Evolutionary conservation across 2,329 filamentous ascomycete species (phyloP), one percentile per base, ranked within the genome.

Genomic region (Penicillium aurantiogriseum): DNA sequence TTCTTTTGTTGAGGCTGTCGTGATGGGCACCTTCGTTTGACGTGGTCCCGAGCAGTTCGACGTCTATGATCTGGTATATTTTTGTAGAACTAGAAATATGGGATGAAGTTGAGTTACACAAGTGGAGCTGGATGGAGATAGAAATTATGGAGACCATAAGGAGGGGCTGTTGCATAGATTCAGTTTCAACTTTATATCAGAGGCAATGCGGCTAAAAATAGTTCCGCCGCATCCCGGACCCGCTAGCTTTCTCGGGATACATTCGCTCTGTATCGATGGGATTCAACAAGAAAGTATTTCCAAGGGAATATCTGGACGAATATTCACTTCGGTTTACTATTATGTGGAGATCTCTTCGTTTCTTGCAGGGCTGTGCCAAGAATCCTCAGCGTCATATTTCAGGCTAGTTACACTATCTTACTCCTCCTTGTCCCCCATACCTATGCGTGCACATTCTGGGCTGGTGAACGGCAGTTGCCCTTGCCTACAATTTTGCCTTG

Each of bases 401-500:
- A 10, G 8, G 17, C 29, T 31, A 11, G n/a, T 13, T 8, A 31
- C 27, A 25, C 2, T 31, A 13, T 31, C 27, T 2, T 17, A 11
- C 17, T 35, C 17, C 29, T 23, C 13, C 2, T 23, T 17, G n/a
- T 23, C 8, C 15, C 29, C 15, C 9, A 3, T 23, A 35, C 15
- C 43, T 25, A 19, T 11, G 9, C 15, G 4, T 35, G 19, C 29
- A 17, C 19, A 33, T 23, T 33, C 19, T 35, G 8, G 45, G 5
- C 4, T 9, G 13, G 2, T 33, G 8, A 15, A 17, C 4, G 5
- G 29, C 8, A 47, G 29, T 10, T 23, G 7, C 10, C 11, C 6
- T 50, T 29, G 17, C 23, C 38, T 29, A 54, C 38, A 54, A 15
- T 29, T 49, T 54, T 5, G 51, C 35, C 44, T 49, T 54, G 36